These are phyloP conservation scores for Aspergillus steynii DNA, from an alignment of 495 filamentous ascomycete species.

Conservation along the genomic window DNA sequence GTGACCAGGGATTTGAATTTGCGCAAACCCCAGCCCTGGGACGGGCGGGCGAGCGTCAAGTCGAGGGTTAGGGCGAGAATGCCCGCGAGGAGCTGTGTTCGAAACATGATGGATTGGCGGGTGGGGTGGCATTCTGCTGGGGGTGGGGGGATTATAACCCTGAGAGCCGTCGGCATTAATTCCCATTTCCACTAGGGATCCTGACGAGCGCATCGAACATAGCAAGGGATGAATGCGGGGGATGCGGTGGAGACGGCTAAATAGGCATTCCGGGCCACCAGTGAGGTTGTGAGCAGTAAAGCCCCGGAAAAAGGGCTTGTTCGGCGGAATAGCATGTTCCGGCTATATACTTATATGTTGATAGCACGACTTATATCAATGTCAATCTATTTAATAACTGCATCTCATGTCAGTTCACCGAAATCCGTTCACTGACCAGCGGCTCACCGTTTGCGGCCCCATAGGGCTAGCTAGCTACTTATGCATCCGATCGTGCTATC, in stretches of 20 bases:
- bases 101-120: neutral
- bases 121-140: neutral
- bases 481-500: too few relatives aligned
- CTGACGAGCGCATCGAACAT: neutral
- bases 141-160: neutral
- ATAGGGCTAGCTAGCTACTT: too few relatives aligned
- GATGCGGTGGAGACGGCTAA: neutral
- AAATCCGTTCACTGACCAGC: too few relatives aligned
- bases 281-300: too few relatives aligned
- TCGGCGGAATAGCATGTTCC: too few relatives aligned
- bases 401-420: too few relatives aligned
- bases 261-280: neutral
- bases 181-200: neutral
- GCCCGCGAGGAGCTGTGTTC: neutral
- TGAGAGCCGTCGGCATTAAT: neutral
- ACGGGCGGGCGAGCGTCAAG: neutral
- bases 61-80: slow-evolving; percentile 2
- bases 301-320: too few relatives aligned
- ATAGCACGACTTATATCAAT: too few relatives aligned
- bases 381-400: too few relatives aligned
- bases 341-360: too few relatives aligned
- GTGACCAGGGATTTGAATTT: slow-evolving; percentile 54
- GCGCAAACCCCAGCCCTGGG: slow-evolving; percentile 29
- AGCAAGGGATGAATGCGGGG: neutral
- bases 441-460: too few relatives aligned